Evolutionary conservation across 352 stramenopile genomes (phyloP).

Genomic region (Plasmopara halstedii): DNA sequence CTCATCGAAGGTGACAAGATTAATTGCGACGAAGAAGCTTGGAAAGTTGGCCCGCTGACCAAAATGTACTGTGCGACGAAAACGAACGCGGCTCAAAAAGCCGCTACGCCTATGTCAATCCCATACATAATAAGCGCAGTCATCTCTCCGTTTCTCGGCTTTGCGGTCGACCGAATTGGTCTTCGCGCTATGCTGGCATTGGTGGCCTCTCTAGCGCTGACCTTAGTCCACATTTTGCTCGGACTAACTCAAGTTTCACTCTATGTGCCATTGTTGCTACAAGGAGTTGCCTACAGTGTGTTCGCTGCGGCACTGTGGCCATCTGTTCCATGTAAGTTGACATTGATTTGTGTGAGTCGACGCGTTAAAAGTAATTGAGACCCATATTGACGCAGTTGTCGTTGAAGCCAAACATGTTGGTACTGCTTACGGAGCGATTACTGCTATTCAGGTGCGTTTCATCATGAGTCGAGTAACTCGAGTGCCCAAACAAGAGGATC

Average conservation of each 20-base stretch:
- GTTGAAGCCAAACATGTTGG: conserved; percentile 84
- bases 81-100: conserved; percentile 46
- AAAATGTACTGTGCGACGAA: conserved; percentile 57
- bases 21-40: conserved; percentile 67
- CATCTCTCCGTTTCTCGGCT: conserved; percentile 86
- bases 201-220: conserved; percentile 66
- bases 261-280: conserved; percentile 81
- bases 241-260: conserved; percentile 64
- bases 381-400: conserved; percentile 48
- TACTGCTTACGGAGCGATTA: conserved; percentile 90
- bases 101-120: conserved; percentile 86
- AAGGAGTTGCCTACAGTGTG: conserved; percentile 89
- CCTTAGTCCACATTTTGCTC: conserved; percentile 82
- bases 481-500: neutral
- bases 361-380: no score
- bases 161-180: conserved; percentile 87
- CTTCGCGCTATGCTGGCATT: conserved; percentile 75
- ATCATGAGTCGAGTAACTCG: neutral
- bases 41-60: conserved; percentile 57
- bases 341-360: neutral
- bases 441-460: conserved; percentile 78
- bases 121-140: conserved; percentile 89
- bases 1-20: conserved; percentile 65
- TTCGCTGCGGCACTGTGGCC: conserved; percentile 91
- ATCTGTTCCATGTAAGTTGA: conserved; percentile 61